Percentiles rank a stretch among this genome's conserved stretches.
Evolutionary conservation across 1,284 basidiomycete genomes (phyloP).

Genomic region (Cutaneotrichosporon sp.): DNA sequence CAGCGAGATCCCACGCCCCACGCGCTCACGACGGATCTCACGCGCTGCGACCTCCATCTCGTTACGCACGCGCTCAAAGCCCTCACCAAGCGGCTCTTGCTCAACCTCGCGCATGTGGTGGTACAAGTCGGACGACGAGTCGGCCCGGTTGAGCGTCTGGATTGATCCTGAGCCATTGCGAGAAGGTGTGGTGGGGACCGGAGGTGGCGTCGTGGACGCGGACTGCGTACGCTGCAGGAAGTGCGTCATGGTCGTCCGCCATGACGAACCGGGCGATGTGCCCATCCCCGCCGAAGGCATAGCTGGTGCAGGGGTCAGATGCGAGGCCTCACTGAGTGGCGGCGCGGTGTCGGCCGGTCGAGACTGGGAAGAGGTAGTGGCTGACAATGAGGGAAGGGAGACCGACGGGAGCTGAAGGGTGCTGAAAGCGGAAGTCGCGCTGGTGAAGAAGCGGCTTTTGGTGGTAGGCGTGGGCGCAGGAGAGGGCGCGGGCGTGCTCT

Average conservation of each 20-base stretch:
- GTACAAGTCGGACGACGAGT: constrained; percentile 32
- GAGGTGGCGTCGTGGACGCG: constrained; percentile 16
- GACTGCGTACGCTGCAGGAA: constrained; percentile 28
- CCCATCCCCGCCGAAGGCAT: background rate
- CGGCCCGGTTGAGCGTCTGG: constrained; percentile 34
- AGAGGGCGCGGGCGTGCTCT: background rate
- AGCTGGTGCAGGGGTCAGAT: background rate
- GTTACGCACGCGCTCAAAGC: constrained; percentile 47
- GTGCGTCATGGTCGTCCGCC: constrained; percentile 43
- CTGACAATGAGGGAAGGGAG: constrained; percentile 3
- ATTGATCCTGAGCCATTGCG: constrained; percentile 21
- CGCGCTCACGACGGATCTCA: constrained; percentile 58
- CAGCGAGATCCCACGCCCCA: constrained; percentile 29
- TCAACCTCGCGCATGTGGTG: constrained; percentile 3
- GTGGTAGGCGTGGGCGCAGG: background rate
- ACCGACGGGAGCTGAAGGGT: constrained; percentile 17
- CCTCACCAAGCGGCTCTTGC: constrained; percentile 37
- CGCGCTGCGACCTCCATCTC: constrained; percentile 51
- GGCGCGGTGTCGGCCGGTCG: background rate
- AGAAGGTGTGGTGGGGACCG: constrained; percentile 14
- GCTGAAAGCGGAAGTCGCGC: constrained; percentile 17
- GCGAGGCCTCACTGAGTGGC: background rate
- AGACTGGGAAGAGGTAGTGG: background rate
- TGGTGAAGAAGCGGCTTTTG: constrained; percentile 20
- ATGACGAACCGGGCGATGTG: constrained; percentile 14